These are phyloP conservation scores for Lipomyces orientalis DNA, from an alignment of 805 yeast species.

Conservation along the genomic window DNA sequence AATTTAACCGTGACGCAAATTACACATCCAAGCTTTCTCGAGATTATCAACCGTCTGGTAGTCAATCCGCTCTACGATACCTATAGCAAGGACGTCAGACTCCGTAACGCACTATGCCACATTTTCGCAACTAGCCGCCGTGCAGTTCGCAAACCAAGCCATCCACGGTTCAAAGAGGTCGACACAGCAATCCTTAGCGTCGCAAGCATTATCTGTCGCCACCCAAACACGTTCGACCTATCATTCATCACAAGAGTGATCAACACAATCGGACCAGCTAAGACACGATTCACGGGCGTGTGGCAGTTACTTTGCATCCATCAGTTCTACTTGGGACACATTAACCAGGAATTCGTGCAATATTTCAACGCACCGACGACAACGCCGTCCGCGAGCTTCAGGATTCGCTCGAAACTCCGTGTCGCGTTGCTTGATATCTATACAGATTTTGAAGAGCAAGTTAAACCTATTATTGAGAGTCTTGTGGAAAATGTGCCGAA, in stretches of 20 bases:
- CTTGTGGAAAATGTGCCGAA: conserved; percentile 19
- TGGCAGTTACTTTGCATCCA: conserved; percentile 26
- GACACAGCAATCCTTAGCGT: conserved; percentile 5
- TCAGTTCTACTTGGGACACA: conserved; percentile 5
- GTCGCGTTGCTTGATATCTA: conserved; percentile 9
- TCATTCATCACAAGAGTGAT: conserved; percentile 8
- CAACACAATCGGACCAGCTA: conserved; percentile 9
- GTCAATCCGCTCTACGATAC: background rate
- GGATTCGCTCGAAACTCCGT: conserved; percentile 8
- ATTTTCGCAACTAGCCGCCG: conserved; percentile 11
- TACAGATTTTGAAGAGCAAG: conserved; percentile 10
- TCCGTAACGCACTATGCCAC: conserved; percentile 14
- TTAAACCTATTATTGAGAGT: conserved; percentile 13
- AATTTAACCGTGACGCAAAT: conserved; percentile 6
- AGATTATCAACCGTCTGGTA: conserved; percentile 4
- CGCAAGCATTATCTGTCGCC: conserved; percentile 9
- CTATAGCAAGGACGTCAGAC: background rate
- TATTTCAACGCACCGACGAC: conserved; percentile 10
- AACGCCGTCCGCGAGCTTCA: conserved; percentile 7
- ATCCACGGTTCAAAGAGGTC: conserved; percentile 9
- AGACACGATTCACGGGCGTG: conserved; percentile 8
- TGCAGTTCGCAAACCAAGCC: conserved; percentile 12
- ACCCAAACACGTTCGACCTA: conserved; percentile 7
- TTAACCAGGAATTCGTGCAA: conserved; percentile 9
- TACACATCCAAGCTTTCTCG: conserved; percentile 5